These are phyloP conservation scores for Penicillium desertorum DNA, from an alignment of 495 filamentous ascomycete species.

Conservation along the genomic window DNA sequence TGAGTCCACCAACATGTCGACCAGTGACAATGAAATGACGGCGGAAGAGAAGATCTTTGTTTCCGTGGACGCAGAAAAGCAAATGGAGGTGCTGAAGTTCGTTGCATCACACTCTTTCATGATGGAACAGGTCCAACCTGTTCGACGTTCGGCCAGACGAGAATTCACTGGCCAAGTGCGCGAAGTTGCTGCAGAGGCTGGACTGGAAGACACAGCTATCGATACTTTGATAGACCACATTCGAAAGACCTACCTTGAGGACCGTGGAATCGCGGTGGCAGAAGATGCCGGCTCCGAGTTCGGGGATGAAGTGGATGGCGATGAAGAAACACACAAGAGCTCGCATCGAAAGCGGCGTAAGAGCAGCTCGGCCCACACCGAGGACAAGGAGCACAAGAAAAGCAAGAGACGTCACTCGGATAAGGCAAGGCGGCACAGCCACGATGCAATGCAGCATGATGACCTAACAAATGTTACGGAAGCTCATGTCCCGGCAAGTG, in stretches of 20 bases:
- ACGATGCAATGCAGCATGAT: background rate
- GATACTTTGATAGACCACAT: slow-evolving; percentile 23
- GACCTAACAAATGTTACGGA: background rate
- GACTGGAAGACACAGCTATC: slow-evolving; percentile 14
- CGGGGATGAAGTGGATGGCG: slow-evolving; percentile 28
- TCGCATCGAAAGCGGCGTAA: background rate
- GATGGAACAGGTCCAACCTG: slow-evolving; percentile 13
- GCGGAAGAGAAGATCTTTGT: slow-evolving; percentile 18
- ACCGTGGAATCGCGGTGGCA: background rate
- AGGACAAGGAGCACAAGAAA: slow-evolving; percentile 20
- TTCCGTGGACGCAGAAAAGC: slow-evolving; percentile 14
- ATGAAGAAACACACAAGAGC: background rate
- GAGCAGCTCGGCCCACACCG: background rate
- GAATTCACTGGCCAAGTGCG: slow-evolving; percentile 25
- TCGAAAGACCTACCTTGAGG: slow-evolving; percentile 25
- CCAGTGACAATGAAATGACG: background rate
- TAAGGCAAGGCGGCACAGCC: background rate
- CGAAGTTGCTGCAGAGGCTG: slow-evolving; percentile 9
- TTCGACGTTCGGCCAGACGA: slow-evolving; percentile 20
- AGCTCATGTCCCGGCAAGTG: background rate
- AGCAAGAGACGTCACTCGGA: slow-evolving; percentile 12
- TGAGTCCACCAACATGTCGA: background rate
- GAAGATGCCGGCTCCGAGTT: slow-evolving; percentile 16
- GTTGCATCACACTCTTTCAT: slow-evolving; percentile 30
- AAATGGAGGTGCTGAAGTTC: slow-evolving; percentile 17